Evolutionary conservation across 2,329 filamentous ascomycete genomes (phyloP), one percentile per base, ranked within the genome.

Genomic region (Arthroderma sp.): DNA sequence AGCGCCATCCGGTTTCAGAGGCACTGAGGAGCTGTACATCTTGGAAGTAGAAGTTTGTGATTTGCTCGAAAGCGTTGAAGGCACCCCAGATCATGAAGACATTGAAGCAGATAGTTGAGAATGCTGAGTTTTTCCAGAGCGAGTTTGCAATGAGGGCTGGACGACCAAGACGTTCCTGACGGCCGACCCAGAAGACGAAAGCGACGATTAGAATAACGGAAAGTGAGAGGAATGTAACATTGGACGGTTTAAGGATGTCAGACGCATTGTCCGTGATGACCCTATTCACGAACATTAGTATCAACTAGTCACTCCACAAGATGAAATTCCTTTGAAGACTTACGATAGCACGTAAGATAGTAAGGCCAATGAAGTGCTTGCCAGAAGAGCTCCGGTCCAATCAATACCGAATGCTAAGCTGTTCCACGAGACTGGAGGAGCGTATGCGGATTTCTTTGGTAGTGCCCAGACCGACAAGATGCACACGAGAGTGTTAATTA

Each of bases 131-230:
- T n/a, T 60, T 66, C 78, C 78, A 81, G 0, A 81, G 58, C 0
- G 68, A 70, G 54, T 81, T 80, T 0, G 78, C 77, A 22, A 81
- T 79, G 4, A 81, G 55, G 0, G 75, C 75, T 6, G 75, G 70
- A 2, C 62, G 63, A 6, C 64, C 62, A 0, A 56, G 53, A 5
- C 58, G 60, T 40, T 72, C 69, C 40, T 71, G 73, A 3, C 63
- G 61, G 7, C 65, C 63, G 38, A 76, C 67, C 77, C 77, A 81
- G 6, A 61, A 54, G 37, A 72, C 58, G 53, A 81, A 81, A 0
- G 59, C 52, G 0, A 69, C 68, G 2, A 77, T 33, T 5, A 46
- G 28, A 28, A 38, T 42, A 4, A 29, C 27, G 6, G 44, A 34
- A 9, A 46, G 11, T 4, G 42, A 34, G 27, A 46, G 37, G 22